Evolutionary conservation across 2,329 filamentous ascomycete genomes (phyloP).

Genomic region (Monosporascus sp.): DNA sequence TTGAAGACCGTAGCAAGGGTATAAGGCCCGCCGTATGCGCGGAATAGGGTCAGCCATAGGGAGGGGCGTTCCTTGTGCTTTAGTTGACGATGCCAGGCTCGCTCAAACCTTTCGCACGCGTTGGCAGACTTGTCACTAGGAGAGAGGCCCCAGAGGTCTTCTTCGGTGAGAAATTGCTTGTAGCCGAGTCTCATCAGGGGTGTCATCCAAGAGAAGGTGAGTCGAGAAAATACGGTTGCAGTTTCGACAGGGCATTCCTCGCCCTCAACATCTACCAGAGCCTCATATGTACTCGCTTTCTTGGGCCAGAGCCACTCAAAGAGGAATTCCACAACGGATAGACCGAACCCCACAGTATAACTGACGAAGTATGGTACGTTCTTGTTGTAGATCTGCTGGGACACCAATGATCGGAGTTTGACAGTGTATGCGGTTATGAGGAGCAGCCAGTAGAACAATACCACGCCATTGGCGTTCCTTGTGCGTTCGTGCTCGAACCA

Average conservation of each 20-base stretch:
- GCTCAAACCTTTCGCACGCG: conserved; percentile 65
- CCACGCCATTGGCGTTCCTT: conserved; percentile 79
- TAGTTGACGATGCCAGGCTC: conserved; percentile 73
- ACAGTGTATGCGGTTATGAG: conserved; percentile 72
- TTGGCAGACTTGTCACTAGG: conserved; percentile 71
- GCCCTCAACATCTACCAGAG: conserved; percentile 48
- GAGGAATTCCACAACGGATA: conserved; percentile 66
- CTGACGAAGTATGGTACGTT: conserved; percentile 71
- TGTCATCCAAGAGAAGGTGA: conserved; percentile 99
- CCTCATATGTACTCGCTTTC: conserved; percentile 57
- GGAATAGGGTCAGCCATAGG: conserved; percentile 80
- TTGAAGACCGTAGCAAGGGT: conserved; percentile 80
- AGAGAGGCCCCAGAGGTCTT: conserved; percentile 90
- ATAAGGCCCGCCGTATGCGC: conserved; percentile 82
- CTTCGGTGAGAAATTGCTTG: conserved; percentile 83
- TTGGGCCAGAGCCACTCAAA: conserved; percentile 88
- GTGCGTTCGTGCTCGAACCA: conserved; percentile 82
- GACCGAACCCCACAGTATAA: conserved; percentile 66
- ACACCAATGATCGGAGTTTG: conserved; percentile 81
- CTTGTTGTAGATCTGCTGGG: conserved; percentile 64
- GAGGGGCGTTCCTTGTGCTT: conserved; percentile 65
- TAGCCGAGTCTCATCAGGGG: conserved; percentile 96
- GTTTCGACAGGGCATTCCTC: conserved; percentile 74
- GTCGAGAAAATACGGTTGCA: conserved; percentile 84
- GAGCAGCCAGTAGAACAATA: conserved; percentile 88